Conservation (phyloP, 2,329 filamentous ascomycete genomes). For the Beauveria bassiana region DNA sequence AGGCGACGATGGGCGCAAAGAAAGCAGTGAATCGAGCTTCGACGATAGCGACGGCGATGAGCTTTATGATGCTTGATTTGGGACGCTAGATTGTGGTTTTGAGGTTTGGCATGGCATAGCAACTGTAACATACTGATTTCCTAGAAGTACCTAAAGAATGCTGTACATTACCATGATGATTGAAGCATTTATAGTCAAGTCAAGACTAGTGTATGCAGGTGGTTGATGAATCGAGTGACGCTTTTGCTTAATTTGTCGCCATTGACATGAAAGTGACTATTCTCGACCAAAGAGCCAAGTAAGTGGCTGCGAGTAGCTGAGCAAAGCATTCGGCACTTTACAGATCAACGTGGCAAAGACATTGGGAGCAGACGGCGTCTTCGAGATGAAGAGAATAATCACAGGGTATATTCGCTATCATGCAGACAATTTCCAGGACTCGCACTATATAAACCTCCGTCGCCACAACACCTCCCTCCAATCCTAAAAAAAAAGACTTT, state of each 20-base stretch:
- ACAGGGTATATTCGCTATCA: conserved; percentile 3
- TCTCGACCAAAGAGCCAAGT: too few relatives aligned
- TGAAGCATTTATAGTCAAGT: background rate
- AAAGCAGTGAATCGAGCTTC: conserved; percentile 5
- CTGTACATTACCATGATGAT: background rate
- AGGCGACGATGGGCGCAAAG: background rate
- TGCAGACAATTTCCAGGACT: background rate
- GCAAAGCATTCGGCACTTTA: too few relatives aligned
- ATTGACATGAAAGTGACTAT: too few relatives aligned
- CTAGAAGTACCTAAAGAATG: background rate
- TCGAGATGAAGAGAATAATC: background rate
- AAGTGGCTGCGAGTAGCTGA: too few relatives aligned
- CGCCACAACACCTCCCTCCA: background rate
- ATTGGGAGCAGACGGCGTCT: background rate
- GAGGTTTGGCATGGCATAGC: background rate
- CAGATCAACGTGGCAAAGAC: background rate
- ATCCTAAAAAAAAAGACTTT: background rate
- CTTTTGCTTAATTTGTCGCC: too few relatives aligned
- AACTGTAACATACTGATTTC: conserved; percentile 3
- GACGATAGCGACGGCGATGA: background rate
- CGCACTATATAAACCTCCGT: background rate
- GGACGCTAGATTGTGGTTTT: background rate
- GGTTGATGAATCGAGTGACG: too few relatives aligned
- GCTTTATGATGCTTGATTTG: background rate
- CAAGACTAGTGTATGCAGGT: background rate